Evolutionary conservation across 768 basidiomycete species (phyloP), one percentile per base, ranked within the genome.

Genomic region (Trametes punicea): DNA sequence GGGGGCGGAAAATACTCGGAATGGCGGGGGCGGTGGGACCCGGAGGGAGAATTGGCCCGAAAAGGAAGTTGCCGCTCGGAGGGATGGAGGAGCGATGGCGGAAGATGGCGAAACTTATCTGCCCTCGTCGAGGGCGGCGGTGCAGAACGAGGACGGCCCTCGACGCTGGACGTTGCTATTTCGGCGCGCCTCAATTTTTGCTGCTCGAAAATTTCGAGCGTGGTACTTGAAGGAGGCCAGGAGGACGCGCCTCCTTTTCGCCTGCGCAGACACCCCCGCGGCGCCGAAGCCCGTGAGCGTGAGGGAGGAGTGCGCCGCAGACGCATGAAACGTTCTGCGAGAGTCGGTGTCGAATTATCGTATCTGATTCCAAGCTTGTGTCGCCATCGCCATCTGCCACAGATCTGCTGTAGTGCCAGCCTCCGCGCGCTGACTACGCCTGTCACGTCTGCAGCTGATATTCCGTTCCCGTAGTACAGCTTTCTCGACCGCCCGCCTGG

Each of bases 1-100:
- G 44, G 55, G 34, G 51, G 51, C 60, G 60, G 60, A 61, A 61
- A 49, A 55, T 55, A 21, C 34, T 55, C 60, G 60, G 60, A 61
- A 57, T 13, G 45, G 45, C 50, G n/a, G 30, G 52, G 34, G 29
- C 42, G 48, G 50, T 50, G 55, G 51, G 50, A 42, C 49, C 42
- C 53, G 52, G 48, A 55, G 47, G 42, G 23, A 10, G 33, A 41
- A 15, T 13, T 15, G 27, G 31, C 40, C 7, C 46, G 48, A 42
- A 44, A 26, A 50, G 52, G 11, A 54, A 54, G 33, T n/a, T 18
- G 8, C 11, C 25, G 33, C 23, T 34, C 51, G 51, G 51, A 30
- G 51, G 45, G 51, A 36, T 38, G 13, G 27, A 20, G 26, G 21
- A 38, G 26, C 50, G 49, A 46, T 53, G 55, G 52, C 52, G 56